Base-by-base conservation (phyloP, 2,329 filamentous ascomycete genomes). In the Boeremia exigua region DNA sequence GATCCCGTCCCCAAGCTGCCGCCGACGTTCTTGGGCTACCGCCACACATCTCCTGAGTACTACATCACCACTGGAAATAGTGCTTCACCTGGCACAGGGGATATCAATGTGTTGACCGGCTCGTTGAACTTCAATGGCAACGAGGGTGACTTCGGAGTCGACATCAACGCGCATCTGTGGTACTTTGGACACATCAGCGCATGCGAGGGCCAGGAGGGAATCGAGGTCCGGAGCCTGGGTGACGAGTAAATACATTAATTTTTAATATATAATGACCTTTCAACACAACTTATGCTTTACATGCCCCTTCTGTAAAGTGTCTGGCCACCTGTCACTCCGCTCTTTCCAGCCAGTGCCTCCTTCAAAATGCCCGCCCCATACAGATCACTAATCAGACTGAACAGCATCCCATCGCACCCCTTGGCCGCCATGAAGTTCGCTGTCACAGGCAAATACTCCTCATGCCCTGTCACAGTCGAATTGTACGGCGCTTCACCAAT, bases 1-100 rank as follows among this genome's bases (percentile, higher is more conserved):
- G 90, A 92, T 70, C 86, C 87, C 0, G 84, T 92, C 1, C 87
- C 89, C 0, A 82, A 86, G 38, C 79, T 92, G 33, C 88, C 89
- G 1, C 84, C 87, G 74, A 85, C 68, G 54, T 48, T 83, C 40
- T 71, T 88, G 47, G 83, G 83, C 30, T 92, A 86, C 77, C 77
- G 82, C 34, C 89, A 91, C 72, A 83, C 85, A n/a, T 84, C 80
- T 14, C 87, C 88, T 1, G 89, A 92, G 78, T 90, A 86, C 75
- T 91, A 73, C 43, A 65, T 77, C 42, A 63, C 61, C 0, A 68
- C 48, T 2, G 69, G 56, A 0, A 74, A 72, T 29, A 44, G 58
- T 3, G 67, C 56, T 1, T 30, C 42, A 19, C 66, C 69, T 1
- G 63, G 55, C 10, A 37, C 58, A 1, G 59, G 53, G 0, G 72